Evolutionary conservation across 306 rosid genomes (phyloP), one percentile per base, ranked within the genome.

Genomic region (Vigna nakashimae): DNA sequence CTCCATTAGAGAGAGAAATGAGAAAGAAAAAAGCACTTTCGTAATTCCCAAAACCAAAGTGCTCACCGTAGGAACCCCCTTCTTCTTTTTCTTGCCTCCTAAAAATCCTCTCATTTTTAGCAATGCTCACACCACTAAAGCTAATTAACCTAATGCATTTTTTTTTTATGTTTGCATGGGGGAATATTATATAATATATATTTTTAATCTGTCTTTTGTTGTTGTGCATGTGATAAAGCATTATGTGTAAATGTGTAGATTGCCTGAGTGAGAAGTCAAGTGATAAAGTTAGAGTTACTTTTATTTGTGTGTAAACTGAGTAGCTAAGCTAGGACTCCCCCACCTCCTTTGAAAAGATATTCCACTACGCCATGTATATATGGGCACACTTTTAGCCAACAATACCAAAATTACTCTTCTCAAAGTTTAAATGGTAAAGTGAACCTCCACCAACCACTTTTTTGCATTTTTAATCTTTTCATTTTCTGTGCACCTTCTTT

Each of bases 31-130:
- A 53, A 76, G 42, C 60, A 81, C 85, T 87, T 91, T 87, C 71
- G 52, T 78, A 82, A 80, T 89, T 83, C 88, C 87, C 89, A 82
- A 87, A 84, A 74, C 82, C 79, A 76, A 87, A 87, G 71, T 62
- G 34, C 74, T 17, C 84, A 79, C 80, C 77, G 52, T 69, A 51
- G 82, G 83, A 84, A 84, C 81, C 74, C 71, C 90, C 76, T 88
- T 77, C 56, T 72, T 67, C 83, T 71, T 69, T 73, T 69, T 59
- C 69, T 12, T 81, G 83, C 76, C 78, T 67, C 65, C 71, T 81
- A 55, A 80, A 51, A 79, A 59, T 75, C 14, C 49, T 45, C 58
- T 85, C 80, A 53, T 78, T 80, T 84, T 82, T 86, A 71, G 70
- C 82, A 64, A 83, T 69, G 73, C 75, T 77, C 64, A 64, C 12